Conservation (phyloP, 441 rosid species). For the Isatis lusitanica region DNA sequence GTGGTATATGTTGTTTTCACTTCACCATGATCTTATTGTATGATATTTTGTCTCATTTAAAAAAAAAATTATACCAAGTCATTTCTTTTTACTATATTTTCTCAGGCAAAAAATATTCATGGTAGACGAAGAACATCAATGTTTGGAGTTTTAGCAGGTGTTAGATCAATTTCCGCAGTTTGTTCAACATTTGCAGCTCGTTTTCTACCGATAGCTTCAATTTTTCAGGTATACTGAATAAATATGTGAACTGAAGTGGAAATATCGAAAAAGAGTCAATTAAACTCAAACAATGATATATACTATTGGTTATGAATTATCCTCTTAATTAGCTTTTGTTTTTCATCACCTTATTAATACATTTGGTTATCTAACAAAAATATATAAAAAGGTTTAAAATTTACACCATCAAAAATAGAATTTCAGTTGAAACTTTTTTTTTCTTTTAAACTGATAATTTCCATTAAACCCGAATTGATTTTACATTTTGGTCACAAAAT, state of each 20-base stretch:
- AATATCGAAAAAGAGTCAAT: too few relatives aligned
- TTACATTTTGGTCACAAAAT: too few relatives aligned
- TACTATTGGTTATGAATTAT: too few relatives aligned
- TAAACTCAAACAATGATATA: too few relatives aligned
- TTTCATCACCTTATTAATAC: too few relatives aligned
- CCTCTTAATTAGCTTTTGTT: too few relatives aligned
- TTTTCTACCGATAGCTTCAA: conserved; percentile 50
- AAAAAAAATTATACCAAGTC: too few relatives aligned
- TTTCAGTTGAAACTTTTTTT: neutral
- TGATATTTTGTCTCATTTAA: neutral
- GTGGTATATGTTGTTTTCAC: conserved; percentile 45
- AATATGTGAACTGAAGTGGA: neutral
- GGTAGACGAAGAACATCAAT: conserved; percentile 50
- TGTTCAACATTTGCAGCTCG: conserved; percentile 67
- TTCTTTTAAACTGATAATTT: too few relatives aligned
- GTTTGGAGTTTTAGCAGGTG: conserved; percentile 66
- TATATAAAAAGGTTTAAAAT: too few relatives aligned
- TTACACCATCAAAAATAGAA: neutral
- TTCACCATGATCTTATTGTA: neutral
- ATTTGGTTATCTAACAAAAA: neutral
- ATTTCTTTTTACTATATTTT: neutral
- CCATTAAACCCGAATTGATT: too few relatives aligned
- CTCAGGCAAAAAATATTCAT: conserved; percentile 64
- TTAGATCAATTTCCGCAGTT: conserved; percentile 49
- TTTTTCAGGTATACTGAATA: conserved; percentile 55